These are phyloP conservation scores for Macadamia integrifolia DNA, from an alignment of 164 flowering plant species.

Conservation along the genomic window DNA sequence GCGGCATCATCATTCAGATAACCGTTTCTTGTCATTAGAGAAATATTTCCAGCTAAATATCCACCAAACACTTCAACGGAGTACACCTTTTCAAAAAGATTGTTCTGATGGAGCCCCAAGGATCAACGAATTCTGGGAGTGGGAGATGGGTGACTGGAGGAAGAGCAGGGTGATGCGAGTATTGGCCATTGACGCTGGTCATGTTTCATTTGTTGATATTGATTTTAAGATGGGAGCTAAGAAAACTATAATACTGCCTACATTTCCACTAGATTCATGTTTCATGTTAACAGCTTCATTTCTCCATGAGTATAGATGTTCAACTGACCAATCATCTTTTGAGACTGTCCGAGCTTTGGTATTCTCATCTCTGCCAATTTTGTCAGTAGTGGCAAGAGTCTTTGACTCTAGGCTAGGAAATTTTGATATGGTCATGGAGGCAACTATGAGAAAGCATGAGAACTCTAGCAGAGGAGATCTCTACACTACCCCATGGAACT, in stretches of 20 bases:
- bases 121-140: conserved; percentile 80
- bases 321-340: conserved; percentile 30
- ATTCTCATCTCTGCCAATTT: conserved; percentile 57
- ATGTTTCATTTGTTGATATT: conserved; percentile 68
- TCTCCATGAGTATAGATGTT: conserved; percentile 27
- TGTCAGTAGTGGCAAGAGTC: conserved; percentile 58
- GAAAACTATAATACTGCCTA: conserved; percentile 62
- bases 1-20: conserved; percentile 46
- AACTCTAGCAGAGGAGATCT: conserved; percentile 51
- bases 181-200: conserved; percentile 76
- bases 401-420: conserved; percentile 61
- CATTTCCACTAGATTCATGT: conserved; percentile 82
- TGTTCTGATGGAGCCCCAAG: conserved; percentile 36
- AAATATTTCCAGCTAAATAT: conserved; percentile 53
- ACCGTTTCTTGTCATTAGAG: conserved; percentile 16
- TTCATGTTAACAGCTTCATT: conserved; percentile 44
- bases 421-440: conserved; percentile 49
- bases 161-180: conserved; percentile 74
- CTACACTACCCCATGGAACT: conserved; percentile 70
- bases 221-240: conserved; percentile 48
- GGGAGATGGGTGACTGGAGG: conserved; percentile 99
- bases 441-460: conserved; percentile 47
- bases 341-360: conserved; percentile 65
- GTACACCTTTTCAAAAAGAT: conserved; percentile 11
- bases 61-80: conserved; percentile 30